Evolutionary conservation across 2,329 filamentous ascomycete species (phyloP), one percentile per base, ranked within the genome.

Genomic region (Arthrobotrys entomopaga): DNA sequence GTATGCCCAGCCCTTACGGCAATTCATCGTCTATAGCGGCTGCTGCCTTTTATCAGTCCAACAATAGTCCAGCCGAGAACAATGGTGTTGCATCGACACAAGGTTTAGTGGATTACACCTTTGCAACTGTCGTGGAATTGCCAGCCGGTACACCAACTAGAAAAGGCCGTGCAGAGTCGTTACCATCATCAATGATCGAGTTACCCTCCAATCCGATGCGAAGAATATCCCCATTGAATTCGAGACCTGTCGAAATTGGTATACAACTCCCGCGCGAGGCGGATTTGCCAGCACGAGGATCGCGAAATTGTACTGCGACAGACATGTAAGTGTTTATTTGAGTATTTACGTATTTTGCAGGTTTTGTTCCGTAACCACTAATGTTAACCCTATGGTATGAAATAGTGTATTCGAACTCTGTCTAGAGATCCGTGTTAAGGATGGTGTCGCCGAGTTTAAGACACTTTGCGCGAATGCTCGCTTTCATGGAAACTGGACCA

Each of bases 401-500:
- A 20, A 8, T 53, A 74, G 63, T 7, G 70, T 65, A 22, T 74
- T 74, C 26, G 70, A 74, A 26, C 58, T 74, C 8, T 74, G 70
- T 10, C 49, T 66, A 15, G 63, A 74, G 40, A 58, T 43, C 4
- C 63, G 63, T 19, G 57, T 53, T 8, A 53, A 54, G 8, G 57
- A 67, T 40, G 70, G 63, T 10, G 46, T 57, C 15, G 64, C 57
- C 10, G 58, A 67, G 29, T 74, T 74, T 40, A 66, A 66, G 42
- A 74, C 57, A 6, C 16, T 74, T 26, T 74, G 70, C 50, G 19
- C 59, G 2, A 46, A 63, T 63, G 70, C 70, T 16, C 57, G 63
- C 4, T 67, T 74, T 34, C 70, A 74, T 42, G 70, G 70, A 26
- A 74, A 74, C 38, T 74, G 70, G 70, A 67, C 59, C n/a, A 74